These are phyloP conservation scores for Vinca minor DNA, from an alignment of 257 asterid genomes.

Conservation along the genomic window DNA sequence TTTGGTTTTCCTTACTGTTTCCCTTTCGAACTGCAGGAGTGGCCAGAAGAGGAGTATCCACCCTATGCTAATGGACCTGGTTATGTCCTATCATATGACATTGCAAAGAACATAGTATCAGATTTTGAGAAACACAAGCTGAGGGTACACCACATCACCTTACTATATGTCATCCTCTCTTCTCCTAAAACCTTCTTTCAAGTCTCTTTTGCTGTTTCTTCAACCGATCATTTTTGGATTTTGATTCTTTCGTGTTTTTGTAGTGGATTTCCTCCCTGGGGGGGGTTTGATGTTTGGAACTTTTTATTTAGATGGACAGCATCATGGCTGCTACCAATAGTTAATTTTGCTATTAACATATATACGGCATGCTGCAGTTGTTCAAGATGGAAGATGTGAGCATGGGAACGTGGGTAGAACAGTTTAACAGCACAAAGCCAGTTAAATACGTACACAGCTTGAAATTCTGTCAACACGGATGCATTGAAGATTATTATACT, in stretches of 20 bases:
- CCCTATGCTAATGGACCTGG: conserved; percentile 98
- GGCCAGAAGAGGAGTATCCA: conserved; percentile 93
- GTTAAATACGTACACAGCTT: conserved; percentile 74
- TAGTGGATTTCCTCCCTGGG: no score
- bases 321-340: neutral
- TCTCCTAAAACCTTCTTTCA: no score
- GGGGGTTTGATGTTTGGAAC: no score
- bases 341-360: neutral
- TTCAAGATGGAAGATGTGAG: conserved; percentile 98
- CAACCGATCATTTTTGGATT: neutral
- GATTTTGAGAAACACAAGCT: conserved; percentile 80
- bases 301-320: no score
- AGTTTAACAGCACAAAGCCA: conserved; percentile 50
- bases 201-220: no score
- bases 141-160: conserved; percentile 50
- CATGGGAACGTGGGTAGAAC: conserved; percentile 98
- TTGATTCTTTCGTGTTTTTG: neutral
- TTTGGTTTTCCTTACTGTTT: conserved; percentile 10
- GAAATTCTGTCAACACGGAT: conserved; percentile 91
- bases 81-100: conserved; percentile 68
- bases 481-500: conserved; percentile 66
- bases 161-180: neutral
- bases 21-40: conserved; percentile 53
- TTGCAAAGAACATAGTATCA: conserved; percentile 51
- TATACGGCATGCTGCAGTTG: conserved; percentile 52